A percentile compares a stretch with the other conserved stretches of the same genome.
These are phyloP conservation scores for Tympanopsis confertula DNA, from an alignment of 2,329 filamentous ascomycete species.

Conservation along the genomic window DNA sequence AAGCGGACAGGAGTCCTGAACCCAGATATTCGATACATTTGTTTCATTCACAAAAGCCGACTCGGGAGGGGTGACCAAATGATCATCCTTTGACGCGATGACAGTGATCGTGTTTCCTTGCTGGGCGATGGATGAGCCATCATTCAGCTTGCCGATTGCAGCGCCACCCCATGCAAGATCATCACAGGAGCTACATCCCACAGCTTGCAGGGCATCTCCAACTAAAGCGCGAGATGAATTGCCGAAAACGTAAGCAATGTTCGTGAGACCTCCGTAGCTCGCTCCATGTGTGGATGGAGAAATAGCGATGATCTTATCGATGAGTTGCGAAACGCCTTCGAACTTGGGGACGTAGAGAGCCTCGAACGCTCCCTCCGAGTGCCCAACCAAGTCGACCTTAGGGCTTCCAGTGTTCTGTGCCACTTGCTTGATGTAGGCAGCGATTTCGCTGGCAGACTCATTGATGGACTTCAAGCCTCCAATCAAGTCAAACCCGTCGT, in stretches of 20 bases:
- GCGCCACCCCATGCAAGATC: neutral
- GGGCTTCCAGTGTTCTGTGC: slow-evolving; percentile 12
- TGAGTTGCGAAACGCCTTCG: slow-evolving; percentile 12
- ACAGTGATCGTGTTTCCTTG: slow-evolving; percentile 17
- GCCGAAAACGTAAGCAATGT: slow-evolving; percentile 8
- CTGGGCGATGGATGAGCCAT: slow-evolving; percentile 20
- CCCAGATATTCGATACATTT: slow-evolving; percentile 16
- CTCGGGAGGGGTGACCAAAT: slow-evolving; percentile 17
- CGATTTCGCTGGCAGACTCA: slow-evolving; percentile 20
- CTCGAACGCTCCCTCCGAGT: slow-evolving; percentile 23
- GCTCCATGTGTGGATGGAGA: slow-evolving; percentile 22
- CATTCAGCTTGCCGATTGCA: slow-evolving; percentile 7
- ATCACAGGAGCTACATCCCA: neutral
- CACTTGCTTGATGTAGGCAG: slow-evolving; percentile 18
- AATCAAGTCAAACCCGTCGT: slow-evolving; percentile 17
- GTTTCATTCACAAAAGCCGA: slow-evolving; percentile 14
- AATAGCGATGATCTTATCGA: slow-evolving; percentile 20
- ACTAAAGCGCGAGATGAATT: neutral
- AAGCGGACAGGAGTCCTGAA: slow-evolving; percentile 16
- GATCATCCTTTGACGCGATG: slow-evolving; percentile 17
- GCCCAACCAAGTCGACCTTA: slow-evolving; percentile 21
- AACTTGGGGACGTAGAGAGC: slow-evolving; percentile 22
- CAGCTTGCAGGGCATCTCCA: neutral
- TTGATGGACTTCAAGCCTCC: slow-evolving; percentile 19
- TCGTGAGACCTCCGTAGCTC: slow-evolving; percentile 14